Percentiles rank a stretch among this genome's conserved stretches.
phyloP scores from a whole-genome alignment of 2,329 filamentous ascomycete species.

The Arthroderma sp. region DNA sequence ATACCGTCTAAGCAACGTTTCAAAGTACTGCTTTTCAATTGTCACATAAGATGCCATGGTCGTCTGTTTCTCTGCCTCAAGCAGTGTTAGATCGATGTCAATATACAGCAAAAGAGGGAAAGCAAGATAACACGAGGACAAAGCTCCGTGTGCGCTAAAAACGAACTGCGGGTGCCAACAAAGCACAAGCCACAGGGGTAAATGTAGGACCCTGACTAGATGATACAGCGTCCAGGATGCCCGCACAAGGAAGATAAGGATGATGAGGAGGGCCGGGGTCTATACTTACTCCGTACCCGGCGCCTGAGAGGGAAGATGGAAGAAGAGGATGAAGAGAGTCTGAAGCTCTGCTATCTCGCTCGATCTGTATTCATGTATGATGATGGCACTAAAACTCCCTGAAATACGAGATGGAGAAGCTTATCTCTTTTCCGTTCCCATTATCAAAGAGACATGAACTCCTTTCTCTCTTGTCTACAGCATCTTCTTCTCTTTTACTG shows the following conservation, averaged over 20 bases:
- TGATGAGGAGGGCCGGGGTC: background rate
- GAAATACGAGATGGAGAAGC: background rate
- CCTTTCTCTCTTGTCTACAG: background rate
- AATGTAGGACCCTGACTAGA: background rate
- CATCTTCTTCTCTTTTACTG: background rate
- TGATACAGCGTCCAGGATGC: background rate
- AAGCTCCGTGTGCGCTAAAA: background rate
- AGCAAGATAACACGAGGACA: conserved; percentile 1
- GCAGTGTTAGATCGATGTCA: background rate
- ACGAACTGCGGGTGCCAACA: background rate
- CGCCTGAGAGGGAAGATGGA: background rate
- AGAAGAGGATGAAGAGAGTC: background rate
- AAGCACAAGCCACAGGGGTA: background rate
- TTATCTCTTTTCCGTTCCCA: no score
- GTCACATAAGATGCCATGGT: conserved; percentile 38
- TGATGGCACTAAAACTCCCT: background rate
- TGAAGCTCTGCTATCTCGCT: background rate
- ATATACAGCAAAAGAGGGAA: background rate
- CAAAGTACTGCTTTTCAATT: conserved; percentile 49
- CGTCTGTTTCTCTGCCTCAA: background rate
- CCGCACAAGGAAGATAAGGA: background rate
- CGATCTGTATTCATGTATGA: background rate
- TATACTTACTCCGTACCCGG: background rate
- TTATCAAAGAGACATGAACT: background rate
- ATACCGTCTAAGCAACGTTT: conserved; percentile 51